Conservation (phyloP, 1,284 basidiomycete species). For the Thelephora terrestris region DNA sequence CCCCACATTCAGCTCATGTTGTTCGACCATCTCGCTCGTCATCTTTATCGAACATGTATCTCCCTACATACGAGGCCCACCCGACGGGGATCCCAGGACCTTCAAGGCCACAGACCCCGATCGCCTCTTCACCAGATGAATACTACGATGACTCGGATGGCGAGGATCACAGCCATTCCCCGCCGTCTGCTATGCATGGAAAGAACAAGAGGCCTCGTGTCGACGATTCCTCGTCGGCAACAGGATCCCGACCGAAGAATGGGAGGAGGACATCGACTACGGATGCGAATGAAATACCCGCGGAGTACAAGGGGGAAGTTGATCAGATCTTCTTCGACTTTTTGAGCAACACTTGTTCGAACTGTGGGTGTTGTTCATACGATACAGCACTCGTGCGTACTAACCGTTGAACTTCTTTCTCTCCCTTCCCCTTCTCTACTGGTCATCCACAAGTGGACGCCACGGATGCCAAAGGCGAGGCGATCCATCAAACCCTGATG, state of each 20-base stretch:
- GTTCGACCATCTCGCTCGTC: slow-evolving; percentile 51
- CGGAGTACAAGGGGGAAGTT: slow-evolving; percentile 74
- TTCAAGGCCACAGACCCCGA: slow-evolving; percentile 18
- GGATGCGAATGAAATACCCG: slow-evolving; percentile 59
- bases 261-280: slow-evolving; percentile 14
- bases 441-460: slow-evolving; percentile 68
- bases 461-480: slow-evolving; percentile 89
- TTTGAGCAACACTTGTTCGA: slow-evolving; percentile 83
- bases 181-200: slow-evolving; percentile 15
- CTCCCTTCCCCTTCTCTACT: slow-evolving; percentile 5
- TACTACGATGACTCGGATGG: slow-evolving; percentile 31
- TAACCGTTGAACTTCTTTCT: background rate
- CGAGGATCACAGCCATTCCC: slow-evolving; percentile 20
- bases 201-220: slow-evolving; percentile 9
- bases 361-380: slow-evolving; percentile 48
- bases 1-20: slow-evolving; percentile 12
- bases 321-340: slow-evolving; percentile 91
- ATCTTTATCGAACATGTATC: slow-evolving; percentile 39
- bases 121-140: slow-evolving; percentile 26
- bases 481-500: slow-evolving; percentile 98
- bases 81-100: slow-evolving; percentile 18
- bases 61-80: slow-evolving; percentile 29
- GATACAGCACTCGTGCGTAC: background rate
- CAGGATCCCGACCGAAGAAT: slow-evolving; percentile 19
- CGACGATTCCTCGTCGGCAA: slow-evolving; percentile 2